Base-by-base conservation (phyloP, 208 protist genomes). In the Herpetomonas tarakana region DNA sequence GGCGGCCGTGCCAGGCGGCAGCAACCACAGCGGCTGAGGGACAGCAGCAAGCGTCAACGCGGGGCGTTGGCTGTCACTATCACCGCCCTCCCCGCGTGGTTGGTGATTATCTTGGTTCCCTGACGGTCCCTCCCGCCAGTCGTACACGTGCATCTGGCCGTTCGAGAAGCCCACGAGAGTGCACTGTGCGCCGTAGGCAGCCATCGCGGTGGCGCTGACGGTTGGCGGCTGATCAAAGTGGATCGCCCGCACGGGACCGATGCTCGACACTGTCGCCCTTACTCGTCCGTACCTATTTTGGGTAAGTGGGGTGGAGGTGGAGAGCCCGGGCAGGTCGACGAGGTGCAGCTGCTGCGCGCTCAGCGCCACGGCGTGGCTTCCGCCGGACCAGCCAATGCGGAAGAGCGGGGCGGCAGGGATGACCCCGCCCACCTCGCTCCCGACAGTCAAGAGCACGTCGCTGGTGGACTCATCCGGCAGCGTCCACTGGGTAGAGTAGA, bases 91-190 rank as follows among this genome's bases (percentile, higher is more conserved):
- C n/a, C 38, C 38, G 18, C 38, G 38, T n/a, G n/a, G n/a, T n/a
- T n/a, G n/a, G n/a, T n/a, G n/a, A n/a, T n/a, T n/a, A n/a, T n/a
- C n/a, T n/a, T n/a, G n/a, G n/a, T n/a, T n/a, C n/a, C n/a, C 38
- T n/a, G 29, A 18, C n/a, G 26, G 26, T 39, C 70, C 65, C 63
- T 68, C 58, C 14, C 86, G 79, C 81, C 75, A 85, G 59, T 93
- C 86, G 6, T 84, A 39, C 2, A 90, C 62, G 29, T 45, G 61
- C n/a, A 93, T 26, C n/a, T 60, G 62, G 16, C 86, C 83, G 22
- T 76, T 68, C 0, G 86, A 93, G 53, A 79, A 86, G 30, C 86
- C 74, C 16, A 93, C 74, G 0, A 93, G 29, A n/a, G 59, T 66
- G 38, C 56, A 41, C 41, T 80, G 52, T 6, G 52, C 39, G 3